Percentiles rank a stretch among this genome's conserved stretches.
Evolutionary conservation across 2,329 filamentous ascomycete species (phyloP).

Genomic region (Penicillium sp.): DNA sequence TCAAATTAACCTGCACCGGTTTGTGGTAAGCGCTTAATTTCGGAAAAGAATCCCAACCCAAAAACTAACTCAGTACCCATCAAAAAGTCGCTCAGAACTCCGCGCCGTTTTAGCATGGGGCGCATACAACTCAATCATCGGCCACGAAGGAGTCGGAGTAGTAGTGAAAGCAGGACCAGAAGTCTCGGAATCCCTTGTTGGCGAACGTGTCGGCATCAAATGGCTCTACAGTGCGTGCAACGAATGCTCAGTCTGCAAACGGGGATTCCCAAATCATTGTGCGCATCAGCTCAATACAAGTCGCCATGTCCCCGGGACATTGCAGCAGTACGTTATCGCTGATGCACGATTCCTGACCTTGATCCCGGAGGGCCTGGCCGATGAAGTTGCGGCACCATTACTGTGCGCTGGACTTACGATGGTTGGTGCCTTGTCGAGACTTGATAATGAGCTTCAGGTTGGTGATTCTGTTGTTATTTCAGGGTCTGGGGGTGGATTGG

Average conservation of each 20-base stretch:
- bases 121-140: constrained; percentile 26
- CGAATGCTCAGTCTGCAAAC: constrained; percentile 21
- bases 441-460: constrained; percentile 17
- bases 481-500: constrained; percentile 52
- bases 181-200: constrained; percentile 12
- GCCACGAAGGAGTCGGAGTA: constrained; percentile 26
- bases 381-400: constrained; percentile 19
- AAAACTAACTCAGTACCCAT: not conserved
- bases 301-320: constrained; percentile 24
- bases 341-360: constrained; percentile 21
- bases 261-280: constrained; percentile 19
- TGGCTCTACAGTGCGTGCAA: constrained; percentile 27
- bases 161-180: constrained; percentile 15
- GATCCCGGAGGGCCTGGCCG: constrained; percentile 15
- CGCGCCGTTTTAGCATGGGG: constrained; percentile 23
- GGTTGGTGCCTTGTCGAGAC: constrained; percentile 17
- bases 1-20: constrained; percentile 24
- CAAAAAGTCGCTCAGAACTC: constrained; percentile 23
- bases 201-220: constrained; percentile 23
- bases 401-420: constrained; percentile 23
- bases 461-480: constrained; percentile 46
- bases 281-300: constrained; percentile 23
- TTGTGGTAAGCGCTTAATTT: constrained; percentile 15
- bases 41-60: not conserved
- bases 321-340: constrained; percentile 26